Percentiles rank a stretch among this genome's conserved stretches.
Conservation (phyloP, 2,329 filamentous ascomycete species). For the Didymella keratinophila region DNA sequence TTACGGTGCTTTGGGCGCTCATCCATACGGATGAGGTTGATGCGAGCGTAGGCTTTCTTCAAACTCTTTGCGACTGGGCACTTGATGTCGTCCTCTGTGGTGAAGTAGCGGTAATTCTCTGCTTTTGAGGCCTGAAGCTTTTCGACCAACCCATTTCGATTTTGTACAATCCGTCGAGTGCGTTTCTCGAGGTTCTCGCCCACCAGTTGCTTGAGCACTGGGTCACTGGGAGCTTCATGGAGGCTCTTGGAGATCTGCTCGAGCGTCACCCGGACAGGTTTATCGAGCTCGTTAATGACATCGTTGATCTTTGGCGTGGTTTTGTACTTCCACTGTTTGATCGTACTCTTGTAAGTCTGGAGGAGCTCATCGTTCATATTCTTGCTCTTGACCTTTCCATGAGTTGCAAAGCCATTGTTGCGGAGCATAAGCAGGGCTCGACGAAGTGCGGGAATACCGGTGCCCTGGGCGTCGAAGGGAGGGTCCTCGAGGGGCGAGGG, state of each 20-base stretch:
- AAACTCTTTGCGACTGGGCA: constrained; percentile 21
- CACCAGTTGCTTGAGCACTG: constrained; percentile 4
- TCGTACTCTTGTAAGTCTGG: not conserved
- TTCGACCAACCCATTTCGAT: fast-evolving
- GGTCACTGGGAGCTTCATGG: not conserved
- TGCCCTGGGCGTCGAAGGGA: not conserved
- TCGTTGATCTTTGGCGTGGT: not conserved
- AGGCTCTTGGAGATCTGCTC: not conserved
- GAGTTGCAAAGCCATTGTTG: constrained; percentile 1
- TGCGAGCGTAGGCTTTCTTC: constrained; percentile 7
- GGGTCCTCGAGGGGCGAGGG: not conserved
- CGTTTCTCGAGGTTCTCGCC: constrained; percentile 5
- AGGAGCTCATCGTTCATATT: constrained; percentile 6
- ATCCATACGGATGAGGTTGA: not conserved
- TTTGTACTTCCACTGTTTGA: not conserved
- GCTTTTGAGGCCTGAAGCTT: not conserved
- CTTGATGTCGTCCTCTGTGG: constrained; percentile 23
- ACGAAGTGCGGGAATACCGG: constrained; percentile 17
- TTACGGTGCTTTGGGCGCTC: not conserved
- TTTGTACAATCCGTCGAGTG: not conserved
- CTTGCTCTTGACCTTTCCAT: not conserved
- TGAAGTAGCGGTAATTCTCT: constrained; percentile 14
- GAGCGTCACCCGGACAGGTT: not conserved
- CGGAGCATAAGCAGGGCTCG: constrained; percentile 9
- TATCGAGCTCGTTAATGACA: not conserved